These are phyloP conservation scores for Cyclotella choctawhatcheeana DNA, from an alignment of 108 stramenopile species.

Conservation along the genomic window DNA sequence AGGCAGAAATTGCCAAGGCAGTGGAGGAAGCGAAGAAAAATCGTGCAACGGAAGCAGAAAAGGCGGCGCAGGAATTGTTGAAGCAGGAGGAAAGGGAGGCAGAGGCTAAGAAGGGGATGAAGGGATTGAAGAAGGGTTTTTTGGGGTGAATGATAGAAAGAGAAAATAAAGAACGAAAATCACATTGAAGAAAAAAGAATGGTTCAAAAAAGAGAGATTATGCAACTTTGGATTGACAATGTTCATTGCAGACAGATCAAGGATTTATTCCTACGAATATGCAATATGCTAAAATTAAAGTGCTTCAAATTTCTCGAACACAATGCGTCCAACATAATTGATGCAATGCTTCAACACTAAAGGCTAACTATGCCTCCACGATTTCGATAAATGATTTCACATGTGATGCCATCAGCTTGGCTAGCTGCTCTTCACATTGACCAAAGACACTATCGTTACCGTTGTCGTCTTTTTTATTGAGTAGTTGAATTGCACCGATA, in stretches of 20 bases:
- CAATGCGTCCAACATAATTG: not conserved
- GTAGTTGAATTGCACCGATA: constrained; percentile 61
- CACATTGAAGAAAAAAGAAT: too few relatives aligned
- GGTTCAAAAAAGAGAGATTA: too few relatives aligned
- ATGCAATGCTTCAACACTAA: not conserved
- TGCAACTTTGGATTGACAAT: not conserved
- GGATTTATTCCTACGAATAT: too few relatives aligned
- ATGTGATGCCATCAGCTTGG: constrained; percentile 60
- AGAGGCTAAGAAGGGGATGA: constrained; percentile 78
- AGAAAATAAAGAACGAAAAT: too few relatives aligned
- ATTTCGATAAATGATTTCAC: constrained; percentile 61
- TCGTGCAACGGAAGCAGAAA: constrained; percentile 24
- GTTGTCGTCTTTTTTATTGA: constrained; percentile 62
- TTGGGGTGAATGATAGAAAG: constrained; percentile 51
- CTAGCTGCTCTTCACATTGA: constrained; percentile 57
- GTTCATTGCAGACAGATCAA: not conserved
- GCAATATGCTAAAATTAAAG: too few relatives aligned
- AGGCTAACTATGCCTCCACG: constrained; percentile 40
- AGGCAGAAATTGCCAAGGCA: constrained; percentile 50
- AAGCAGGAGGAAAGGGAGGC: constrained; percentile 78
- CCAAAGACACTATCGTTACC: constrained; percentile 40
- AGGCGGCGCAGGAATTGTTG: constrained; percentile 64
- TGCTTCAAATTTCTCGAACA: too few relatives aligned
- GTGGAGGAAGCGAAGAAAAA: constrained; percentile 55
- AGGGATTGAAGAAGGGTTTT: constrained; percentile 83